Conservation (phyloP, 345 rosid genomes). For the Rhodamnia rubescens region DNA sequence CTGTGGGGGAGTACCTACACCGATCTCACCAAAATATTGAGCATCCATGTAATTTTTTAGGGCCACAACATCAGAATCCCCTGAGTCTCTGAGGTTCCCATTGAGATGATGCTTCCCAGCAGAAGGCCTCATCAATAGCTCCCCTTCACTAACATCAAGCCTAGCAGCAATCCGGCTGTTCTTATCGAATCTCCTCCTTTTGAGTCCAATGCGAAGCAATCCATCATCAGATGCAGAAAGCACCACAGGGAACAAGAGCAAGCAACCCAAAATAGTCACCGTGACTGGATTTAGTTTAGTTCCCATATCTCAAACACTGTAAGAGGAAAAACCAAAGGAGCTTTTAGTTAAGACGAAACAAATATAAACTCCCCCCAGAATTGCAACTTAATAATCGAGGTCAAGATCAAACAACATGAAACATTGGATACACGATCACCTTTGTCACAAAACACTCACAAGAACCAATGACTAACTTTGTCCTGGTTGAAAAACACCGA, state of each 20-base stretch:
- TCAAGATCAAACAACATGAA: neutral
- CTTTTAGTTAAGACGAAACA: neutral
- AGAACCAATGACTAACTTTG: neutral
- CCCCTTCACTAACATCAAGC: slow-evolving; percentile 43
- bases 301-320: slow-evolving; percentile 21
- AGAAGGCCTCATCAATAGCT: slow-evolving; percentile 23
- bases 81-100: slow-evolving; percentile 29
- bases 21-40: slow-evolving; percentile 90
- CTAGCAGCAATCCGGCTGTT: slow-evolving; percentile 39
- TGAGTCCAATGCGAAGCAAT: slow-evolving; percentile 50
- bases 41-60: slow-evolving; percentile 88
- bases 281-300: slow-evolving; percentile 3
- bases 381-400: neutral
- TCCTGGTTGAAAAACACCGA: neutral
- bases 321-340: neutral
- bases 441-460: neutral
- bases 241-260: slow-evolving; percentile 31
- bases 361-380: neutral
- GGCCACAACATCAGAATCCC: slow-evolving; percentile 55
- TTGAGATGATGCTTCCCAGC: slow-evolving; percentile 21
- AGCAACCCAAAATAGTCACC: slow-evolving; percentile 19
- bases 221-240: slow-evolving; percentile 29
- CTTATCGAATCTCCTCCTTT: slow-evolving; percentile 52
- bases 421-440: neutral
- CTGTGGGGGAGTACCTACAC: slow-evolving; percentile 81